Conservation (phyloP, 208 protist species). For the Polymyxa betae region DNA sequence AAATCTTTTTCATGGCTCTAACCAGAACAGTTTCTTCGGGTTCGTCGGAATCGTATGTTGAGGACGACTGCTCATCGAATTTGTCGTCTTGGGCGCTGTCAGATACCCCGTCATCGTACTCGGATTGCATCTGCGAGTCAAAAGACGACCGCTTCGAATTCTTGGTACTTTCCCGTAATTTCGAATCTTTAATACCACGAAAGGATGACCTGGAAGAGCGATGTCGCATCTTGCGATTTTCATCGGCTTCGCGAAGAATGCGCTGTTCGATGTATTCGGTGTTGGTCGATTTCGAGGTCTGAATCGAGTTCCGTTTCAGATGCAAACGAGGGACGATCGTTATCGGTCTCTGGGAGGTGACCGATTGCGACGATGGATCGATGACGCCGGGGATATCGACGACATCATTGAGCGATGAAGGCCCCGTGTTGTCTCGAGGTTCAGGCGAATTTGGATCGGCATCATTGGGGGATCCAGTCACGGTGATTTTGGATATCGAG, state of each 20-base stretch:
- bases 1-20: not conserved
- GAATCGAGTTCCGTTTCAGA: slow-evolving; percentile 26
- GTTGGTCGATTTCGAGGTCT: not conserved
- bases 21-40: not conserved
- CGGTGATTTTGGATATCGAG: not conserved
- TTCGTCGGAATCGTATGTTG: not conserved
- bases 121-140: not conserved
- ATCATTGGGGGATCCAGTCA: not conserved
- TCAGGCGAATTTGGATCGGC: not conserved
- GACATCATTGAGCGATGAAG: not conserved
- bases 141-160: not conserved
- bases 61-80: not conserved
- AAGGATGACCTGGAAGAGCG: not conserved
- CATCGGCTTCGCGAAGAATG: not conserved
- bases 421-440: not conserved
- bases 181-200: not conserved
- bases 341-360: not conserved
- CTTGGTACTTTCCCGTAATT: too few relatives aligned
- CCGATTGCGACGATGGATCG: not conserved
- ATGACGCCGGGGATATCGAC: not conserved
- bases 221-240: not conserved
- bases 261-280: slow-evolving; percentile 37
- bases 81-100: slow-evolving; percentile 7
- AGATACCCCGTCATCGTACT: not conserved
- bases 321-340: slow-evolving; percentile 9